Percentiles rank a stretch among this genome's conserved stretches.
Evolutionary conservation across 306 rosid genomes (phyloP).

Genomic region (Albizia julibrissin): DNA sequence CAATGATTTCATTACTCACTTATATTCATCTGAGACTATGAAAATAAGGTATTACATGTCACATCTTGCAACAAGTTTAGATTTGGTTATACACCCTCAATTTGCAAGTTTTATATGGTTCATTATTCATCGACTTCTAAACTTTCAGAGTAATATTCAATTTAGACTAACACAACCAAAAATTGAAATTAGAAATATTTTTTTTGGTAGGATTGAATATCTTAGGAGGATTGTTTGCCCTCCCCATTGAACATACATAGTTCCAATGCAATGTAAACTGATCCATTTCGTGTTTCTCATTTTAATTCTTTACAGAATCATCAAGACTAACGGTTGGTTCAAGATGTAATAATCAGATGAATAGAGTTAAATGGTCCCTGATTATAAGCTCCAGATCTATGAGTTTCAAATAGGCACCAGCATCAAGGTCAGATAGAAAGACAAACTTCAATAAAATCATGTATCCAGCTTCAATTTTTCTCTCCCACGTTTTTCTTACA

Average conservation of each 20-base stretch:
- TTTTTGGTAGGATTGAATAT: background rate
- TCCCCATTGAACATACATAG: background rate
- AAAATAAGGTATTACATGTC: background rate
- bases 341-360: conserved; percentile 14
- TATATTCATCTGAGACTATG: too few relatives aligned
- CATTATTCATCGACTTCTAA: background rate
- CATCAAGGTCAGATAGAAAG: conserved; percentile 14
- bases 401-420: background rate
- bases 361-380: background rate
- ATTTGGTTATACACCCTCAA: background rate
- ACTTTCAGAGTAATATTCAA: background rate
- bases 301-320: too few relatives aligned
- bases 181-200: background rate
- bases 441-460: conserved; percentile 17
- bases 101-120: background rate
- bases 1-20: too few relatives aligned
- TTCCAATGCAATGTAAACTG: background rate
- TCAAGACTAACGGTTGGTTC: background rate
- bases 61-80: background rate
- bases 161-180: background rate
- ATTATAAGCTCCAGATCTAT: conserved; percentile 22
- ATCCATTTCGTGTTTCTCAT: background rate
- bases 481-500: background rate
- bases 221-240: background rate
- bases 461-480: background rate